Base-by-base conservation (phyloP, 306 rosid species). In the Pyrus communis region DNA sequence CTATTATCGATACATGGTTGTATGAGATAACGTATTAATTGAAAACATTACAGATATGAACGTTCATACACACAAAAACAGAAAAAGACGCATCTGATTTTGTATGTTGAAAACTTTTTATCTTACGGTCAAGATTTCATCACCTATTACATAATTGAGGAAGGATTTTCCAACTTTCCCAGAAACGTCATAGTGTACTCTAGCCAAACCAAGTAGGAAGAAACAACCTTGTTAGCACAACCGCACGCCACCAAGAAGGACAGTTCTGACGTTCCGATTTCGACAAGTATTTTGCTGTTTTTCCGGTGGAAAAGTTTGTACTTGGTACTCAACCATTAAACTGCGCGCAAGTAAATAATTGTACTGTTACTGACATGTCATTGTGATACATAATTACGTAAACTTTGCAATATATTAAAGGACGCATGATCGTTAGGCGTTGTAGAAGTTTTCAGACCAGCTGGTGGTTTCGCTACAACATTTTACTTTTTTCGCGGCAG, bases 401-500 rank as follows among this genome's bases (percentile, higher is more conserved):
- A 5, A 33, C 35, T 5, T 33, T 5, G 35, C 35, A 33, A 33
- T 33, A 33, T 28, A 17, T 52, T n/a, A 8, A 4, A 45, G 51
- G 35, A 31, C 35, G 10, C 10, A 38, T 38, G 9, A 7, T 38
- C 7, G 42, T 38, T 6, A 38, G 42, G 42, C 8, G 42, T 9
- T 40, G 43, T 40, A 9, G 43, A 40, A 40, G 43, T 40, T 40
- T 35, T 35, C 1, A 2, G 0, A 7, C 0, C 9, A 6, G 2
- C 9, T 35, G 7, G 35, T 7, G 40, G 2, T 0, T 6, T 35
- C 40, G 8, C 0, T 35, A 35, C 2, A 0, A 35, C 1, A 35
- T 0, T 35, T 35, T 35, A 7, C 9, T 35, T 35, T 35, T 35
- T 35, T 0, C 2, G 2, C 0, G 2, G 0, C 9, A 2, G 2